These are phyloP conservation scores for Sporisorium iseilematis-ciliati DNA, from an alignment of 1,284 basidiomycete species.

Conservation along the genomic window DNA sequence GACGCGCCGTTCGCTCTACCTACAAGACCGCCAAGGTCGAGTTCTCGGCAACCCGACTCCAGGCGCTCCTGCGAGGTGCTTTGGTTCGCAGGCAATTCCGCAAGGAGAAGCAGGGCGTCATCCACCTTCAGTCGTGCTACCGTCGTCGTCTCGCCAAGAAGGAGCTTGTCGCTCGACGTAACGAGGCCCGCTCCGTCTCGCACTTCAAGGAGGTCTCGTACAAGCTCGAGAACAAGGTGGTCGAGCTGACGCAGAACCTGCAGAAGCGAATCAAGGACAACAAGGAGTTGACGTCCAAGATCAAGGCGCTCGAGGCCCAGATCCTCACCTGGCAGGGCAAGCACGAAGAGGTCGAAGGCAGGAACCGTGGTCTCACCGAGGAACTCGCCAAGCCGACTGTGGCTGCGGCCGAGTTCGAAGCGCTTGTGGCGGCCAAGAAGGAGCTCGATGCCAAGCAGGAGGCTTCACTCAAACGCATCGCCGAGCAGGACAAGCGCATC, in stretches of 20 bases:
- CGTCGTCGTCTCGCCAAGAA: constrained; percentile 88
- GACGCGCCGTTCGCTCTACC: constrained; percentile 79
- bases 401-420: constrained; percentile 81
- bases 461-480: constrained; percentile 79
- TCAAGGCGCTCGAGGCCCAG: constrained; percentile 85
- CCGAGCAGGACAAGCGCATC: constrained; percentile 87
- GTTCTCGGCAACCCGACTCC: constrained; percentile 81
- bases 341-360: constrained; percentile 87
- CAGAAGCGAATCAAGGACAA: constrained; percentile 93
- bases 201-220: constrained; percentile 99
- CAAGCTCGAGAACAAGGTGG: constrained; percentile 97
- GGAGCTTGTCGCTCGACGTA: constrained; percentile 83
- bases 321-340: constrained; percentile 85
- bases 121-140: constrained; percentile 91
- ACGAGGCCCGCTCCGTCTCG: constrained; percentile 94
- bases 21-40: constrained; percentile 77
- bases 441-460: constrained; percentile 86
- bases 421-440: constrained; percentile 80
- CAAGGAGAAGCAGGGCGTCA: constrained; percentile 79
- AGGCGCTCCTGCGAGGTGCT: constrained; percentile 87
- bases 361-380: constrained; percentile 80
- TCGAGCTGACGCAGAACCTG: constrained; percentile 95
- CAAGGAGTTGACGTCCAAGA: constrained; percentile 82
- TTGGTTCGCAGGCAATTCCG: constrained; percentile 77
- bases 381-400: constrained; percentile 81